Evolutionary conservation across 1,284 basidiomycete genomes (phyloP), one percentile per base, ranked within the genome.

Genomic region (Ustilago loliicola): DNA sequence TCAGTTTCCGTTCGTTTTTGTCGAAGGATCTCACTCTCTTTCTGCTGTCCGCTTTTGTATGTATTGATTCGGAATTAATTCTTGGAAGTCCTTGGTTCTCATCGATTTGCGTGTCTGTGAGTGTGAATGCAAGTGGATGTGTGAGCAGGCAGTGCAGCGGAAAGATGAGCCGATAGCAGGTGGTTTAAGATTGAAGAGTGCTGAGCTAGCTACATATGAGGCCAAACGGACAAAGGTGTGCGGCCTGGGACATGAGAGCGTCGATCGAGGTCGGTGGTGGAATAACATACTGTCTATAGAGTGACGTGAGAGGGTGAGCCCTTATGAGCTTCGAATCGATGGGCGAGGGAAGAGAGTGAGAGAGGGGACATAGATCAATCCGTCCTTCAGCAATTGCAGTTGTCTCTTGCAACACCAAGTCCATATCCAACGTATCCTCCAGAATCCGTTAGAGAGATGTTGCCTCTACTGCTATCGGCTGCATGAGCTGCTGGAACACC

Each of bases 401-500:
- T 73, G 21, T 82, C 77, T 38, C 67, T 75, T 5, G 77, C 81
- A 9, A 71, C 67, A 11, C 69, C 76, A 21, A 80, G 40, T 1
- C 80, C 80, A 25, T 70, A 69, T 15, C 77, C 77, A 3, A 80
- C 77, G n/a, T 73, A 69, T 19, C 77, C 77, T 2, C 77, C 74
- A n/a, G 70, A 66, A 56, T 79, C 69, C 6, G 68, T 71, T 30
- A 84, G 61, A 1, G 72, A 76, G 54, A 83, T 81, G 32, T 77
- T 80, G 5, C 82, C 81, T 29, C 73, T 61, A 52, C 75, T 80
- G 48, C 79, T 78, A n/a, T 79, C 69, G 1, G 73, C 71, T 1
- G 80, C 80, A 54, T 78, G 72, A 8, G 75, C 77, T 15, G 81
- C 78, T 0, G 84, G 83, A 8, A 63, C 82, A n/a, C 84, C 83